Base-by-base conservation (phyloP, 192 early-diverging fungal species). In the Backusella parvicylindrica region DNA sequence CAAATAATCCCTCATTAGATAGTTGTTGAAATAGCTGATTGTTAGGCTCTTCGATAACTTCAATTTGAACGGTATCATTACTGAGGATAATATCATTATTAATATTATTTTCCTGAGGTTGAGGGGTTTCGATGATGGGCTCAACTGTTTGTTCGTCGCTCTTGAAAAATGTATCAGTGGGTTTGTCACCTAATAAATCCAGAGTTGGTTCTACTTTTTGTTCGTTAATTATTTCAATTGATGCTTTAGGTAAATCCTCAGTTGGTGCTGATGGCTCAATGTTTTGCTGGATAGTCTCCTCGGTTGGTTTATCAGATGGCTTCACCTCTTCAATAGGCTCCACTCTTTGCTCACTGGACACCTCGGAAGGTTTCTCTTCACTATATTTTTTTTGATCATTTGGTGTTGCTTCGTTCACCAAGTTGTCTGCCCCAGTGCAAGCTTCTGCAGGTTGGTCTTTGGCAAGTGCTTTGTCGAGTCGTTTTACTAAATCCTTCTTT, bases 401-500 rank as follows among this genome's bases (percentile, higher is more conserved):
- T 53, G 9, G 23, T 28, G 3, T 6, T 60, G 21, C 28, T 23
- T 28, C 53, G 28, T 60, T 28, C 9, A 47, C 43, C 6, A 21
- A 53, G 37, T 38, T 38, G 37, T 38, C 37, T 9, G 37, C 37
- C 6, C 3, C 4, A 38, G 3, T 4, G 3, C 8, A 9, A 38
- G 6, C 11, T 38, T 50, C 49, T 60, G 23, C 12, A 28, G 23
- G 53, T 4, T 26, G 23, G 8, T 23, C 23, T 8, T 60, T 12
- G 26, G 53, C 53, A 60, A 90, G 68, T 1, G 86, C 88, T 70
- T 89, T 85, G 53, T 86, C 82, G 6, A 92, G 80, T 21, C 91
- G 87, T 50, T 86, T 73, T 11, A 91, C 82, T n/a, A 92, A 71
- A 8, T 89, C 91, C 56, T 88, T 88, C 72, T 91, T 92, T 60